Percentiles rank a stretch among this genome's conserved stretches.
These are phyloP conservation scores for Biscutella laevigata DNA, from an alignment of 441 rosid genomes.

Conservation along the genomic window DNA sequence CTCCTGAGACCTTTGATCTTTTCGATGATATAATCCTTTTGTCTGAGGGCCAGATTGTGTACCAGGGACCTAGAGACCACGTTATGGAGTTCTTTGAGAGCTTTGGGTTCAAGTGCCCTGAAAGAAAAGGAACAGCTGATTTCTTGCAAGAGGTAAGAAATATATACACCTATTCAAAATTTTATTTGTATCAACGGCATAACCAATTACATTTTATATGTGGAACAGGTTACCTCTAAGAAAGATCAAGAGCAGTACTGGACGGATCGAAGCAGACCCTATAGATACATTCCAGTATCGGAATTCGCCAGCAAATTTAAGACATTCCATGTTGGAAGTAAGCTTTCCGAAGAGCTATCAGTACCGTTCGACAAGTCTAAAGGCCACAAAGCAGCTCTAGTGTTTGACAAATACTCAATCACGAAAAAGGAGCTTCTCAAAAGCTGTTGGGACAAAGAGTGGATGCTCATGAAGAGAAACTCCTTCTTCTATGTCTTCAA, in stretches of 20 bases:
- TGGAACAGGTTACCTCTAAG: conserved; percentile 65
- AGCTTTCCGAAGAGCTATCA: conserved; percentile 45
- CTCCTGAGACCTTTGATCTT: conserved; percentile 84
- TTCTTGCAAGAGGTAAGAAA: conserved; percentile 83
- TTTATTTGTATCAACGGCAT: too few relatives aligned
- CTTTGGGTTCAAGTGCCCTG: conserved; percentile 82
- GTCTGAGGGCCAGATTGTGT: conserved; percentile 72
- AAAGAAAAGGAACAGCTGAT: conserved; percentile 84
- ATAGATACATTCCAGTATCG: conserved; percentile 46
- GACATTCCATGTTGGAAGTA: conserved; percentile 58
- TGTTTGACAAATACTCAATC: conserved; percentile 48
- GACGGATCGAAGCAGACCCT: conserved; percentile 46
- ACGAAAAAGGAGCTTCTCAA: conserved; percentile 51
- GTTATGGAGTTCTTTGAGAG: conserved; percentile 57
- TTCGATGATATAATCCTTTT: conserved; percentile 74
- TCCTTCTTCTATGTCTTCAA: conserved; percentile 56
- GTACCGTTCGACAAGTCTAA: conserved; percentile 45
- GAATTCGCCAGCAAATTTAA: conserved; percentile 56
- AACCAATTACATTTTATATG: neutral
- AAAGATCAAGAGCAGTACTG: conserved; percentile 91
- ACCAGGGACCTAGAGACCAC: conserved; percentile 72
- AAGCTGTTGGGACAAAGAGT: conserved; percentile 72
- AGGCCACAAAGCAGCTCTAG: conserved; percentile 66
- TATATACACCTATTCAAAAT: too few relatives aligned
- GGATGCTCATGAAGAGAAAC: conserved; percentile 65